Conservation (phyloP, 192 early-diverging fungal species). For the Chytriomyces confervae region DNA sequence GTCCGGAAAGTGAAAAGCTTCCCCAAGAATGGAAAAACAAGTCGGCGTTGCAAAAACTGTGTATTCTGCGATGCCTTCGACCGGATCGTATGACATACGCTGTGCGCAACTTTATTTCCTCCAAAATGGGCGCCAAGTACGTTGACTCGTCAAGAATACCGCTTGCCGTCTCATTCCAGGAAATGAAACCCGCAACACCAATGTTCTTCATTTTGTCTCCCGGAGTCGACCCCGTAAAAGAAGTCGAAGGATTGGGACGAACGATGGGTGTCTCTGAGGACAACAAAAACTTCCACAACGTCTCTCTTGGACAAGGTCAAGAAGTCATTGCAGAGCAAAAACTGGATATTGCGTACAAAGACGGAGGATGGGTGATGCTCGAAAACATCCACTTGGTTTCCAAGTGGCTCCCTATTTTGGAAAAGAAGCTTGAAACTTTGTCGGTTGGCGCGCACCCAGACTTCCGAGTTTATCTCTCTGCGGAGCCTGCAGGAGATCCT, state of each 20-base stretch:
- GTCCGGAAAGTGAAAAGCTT: conserved; percentile 70
- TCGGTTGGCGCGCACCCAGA: conserved; percentile 56
- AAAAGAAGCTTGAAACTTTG: conserved; percentile 68
- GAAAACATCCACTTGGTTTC: conserved; percentile 75
- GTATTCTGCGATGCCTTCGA: conserved; percentile 65
- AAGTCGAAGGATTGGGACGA: conserved; percentile 67
- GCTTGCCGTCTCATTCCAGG: conserved; percentile 57
- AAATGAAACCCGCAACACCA: conserved; percentile 64
- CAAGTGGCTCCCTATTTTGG: conserved; percentile 69
- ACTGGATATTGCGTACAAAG: conserved; percentile 63
- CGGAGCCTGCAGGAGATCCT: conserved; percentile 69
- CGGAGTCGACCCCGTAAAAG: conserved; percentile 73
- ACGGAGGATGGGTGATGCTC: conserved; percentile 73
- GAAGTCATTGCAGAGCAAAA: conserved; percentile 73
- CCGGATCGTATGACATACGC: conserved; percentile 73
- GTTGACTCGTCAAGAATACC: conserved; percentile 61
- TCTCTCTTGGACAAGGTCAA: conserved; percentile 72
- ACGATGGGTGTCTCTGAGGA: conserved; percentile 60
- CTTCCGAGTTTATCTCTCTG: conserved; percentile 67
- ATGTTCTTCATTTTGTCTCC: conserved; percentile 73
- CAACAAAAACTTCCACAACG: conserved; percentile 69
- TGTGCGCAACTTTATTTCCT: conserved; percentile 60
- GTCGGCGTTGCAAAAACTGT: conserved; percentile 65
- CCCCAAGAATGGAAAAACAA: conserved; percentile 77
- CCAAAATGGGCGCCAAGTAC: conserved; percentile 67